phyloP scores from a whole-genome alignment of 108 stramenopile genomes.

The Nitzschia sp. region DNA sequence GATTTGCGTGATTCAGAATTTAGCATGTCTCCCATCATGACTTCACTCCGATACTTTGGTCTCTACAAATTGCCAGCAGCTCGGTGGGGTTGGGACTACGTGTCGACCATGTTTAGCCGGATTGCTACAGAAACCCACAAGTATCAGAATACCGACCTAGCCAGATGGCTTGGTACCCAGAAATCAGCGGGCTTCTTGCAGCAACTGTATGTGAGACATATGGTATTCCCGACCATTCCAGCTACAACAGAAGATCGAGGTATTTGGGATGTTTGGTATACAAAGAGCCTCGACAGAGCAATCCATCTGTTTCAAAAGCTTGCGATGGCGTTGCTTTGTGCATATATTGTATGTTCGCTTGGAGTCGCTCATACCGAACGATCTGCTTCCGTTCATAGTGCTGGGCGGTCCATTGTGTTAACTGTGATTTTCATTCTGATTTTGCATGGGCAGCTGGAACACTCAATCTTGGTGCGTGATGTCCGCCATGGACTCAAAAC shows the following conservation, averaged over 20 bases:
- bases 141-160: conserved; percentile 2
- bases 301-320: background rate
- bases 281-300: background rate
- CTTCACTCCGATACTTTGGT: conserved; percentile 20
- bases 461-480: background rate
- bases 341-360: background rate
- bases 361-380: background rate
- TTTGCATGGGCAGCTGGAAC: background rate
- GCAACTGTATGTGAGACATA: background rate
- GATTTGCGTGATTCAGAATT: conserved; percentile 19
- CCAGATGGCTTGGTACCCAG: conserved; percentile 2
- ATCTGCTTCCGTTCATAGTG: background rate
- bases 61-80: conserved; percentile 24
- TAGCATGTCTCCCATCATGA: conserved; percentile 9
- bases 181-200: background rate
- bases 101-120: conserved; percentile 27
- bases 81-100: conserved; percentile 41
- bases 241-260: background rate
- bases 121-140: conserved; percentile 27
- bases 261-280: conserved; percentile 8
- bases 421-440: background rate
- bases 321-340: background rate
- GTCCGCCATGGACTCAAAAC: background rate
- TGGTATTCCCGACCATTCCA: background rate
- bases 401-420: background rate